A percentile compares a stretch with the other conserved stretches of the same genome.
Evolutionary conservation across 306 rosid genomes (phyloP).

Genomic region (Vigna angularis): DNA sequence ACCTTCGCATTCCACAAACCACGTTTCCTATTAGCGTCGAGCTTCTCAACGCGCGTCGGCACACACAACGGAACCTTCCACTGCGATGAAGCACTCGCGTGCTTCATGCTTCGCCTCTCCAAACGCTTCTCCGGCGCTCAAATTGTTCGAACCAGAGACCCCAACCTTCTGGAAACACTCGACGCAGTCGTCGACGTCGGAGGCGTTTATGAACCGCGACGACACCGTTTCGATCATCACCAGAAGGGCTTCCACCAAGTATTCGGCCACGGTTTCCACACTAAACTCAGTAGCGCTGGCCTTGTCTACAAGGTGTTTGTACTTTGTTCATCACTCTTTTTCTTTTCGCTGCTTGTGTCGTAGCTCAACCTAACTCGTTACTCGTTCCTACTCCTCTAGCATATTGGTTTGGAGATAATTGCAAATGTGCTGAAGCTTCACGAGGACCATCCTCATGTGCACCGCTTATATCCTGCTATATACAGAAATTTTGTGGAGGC

Average conservation of each 20-base stretch:
- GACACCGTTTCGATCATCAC: conserved; percentile 64
- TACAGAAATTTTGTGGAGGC: conserved; percentile 62
- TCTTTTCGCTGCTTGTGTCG: background rate
- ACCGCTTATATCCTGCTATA: conserved; percentile 44
- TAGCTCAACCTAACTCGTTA: background rate
- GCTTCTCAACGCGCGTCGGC: conserved; percentile 53
- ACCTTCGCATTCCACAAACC: conserved; percentile 10
- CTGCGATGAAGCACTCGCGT: conserved; percentile 75
- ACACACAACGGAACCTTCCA: conserved; percentile 68
- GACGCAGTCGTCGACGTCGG: conserved; percentile 72
- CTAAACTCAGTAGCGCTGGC: conserved; percentile 71
- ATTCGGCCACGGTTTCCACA: conserved; percentile 50
- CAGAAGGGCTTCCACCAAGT: conserved; percentile 55
- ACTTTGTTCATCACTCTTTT: background rate
- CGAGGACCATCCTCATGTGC: conserved; percentile 52
- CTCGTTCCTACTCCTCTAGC: conserved; percentile 39
- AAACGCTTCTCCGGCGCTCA: conserved; percentile 52
- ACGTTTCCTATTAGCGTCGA: conserved; percentile 15
- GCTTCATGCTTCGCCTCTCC: conserved; percentile 64
- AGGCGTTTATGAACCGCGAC: conserved; percentile 55
- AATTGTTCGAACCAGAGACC: conserved; percentile 59
- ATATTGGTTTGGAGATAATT: conserved; percentile 61
- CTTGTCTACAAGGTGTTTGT: conserved; percentile 65
- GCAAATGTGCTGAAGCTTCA: conserved; percentile 57
- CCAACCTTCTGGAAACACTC: conserved; percentile 44